Conservation (phyloP, 305 asterid genomes). For the Rubia peregrina region DNA sequence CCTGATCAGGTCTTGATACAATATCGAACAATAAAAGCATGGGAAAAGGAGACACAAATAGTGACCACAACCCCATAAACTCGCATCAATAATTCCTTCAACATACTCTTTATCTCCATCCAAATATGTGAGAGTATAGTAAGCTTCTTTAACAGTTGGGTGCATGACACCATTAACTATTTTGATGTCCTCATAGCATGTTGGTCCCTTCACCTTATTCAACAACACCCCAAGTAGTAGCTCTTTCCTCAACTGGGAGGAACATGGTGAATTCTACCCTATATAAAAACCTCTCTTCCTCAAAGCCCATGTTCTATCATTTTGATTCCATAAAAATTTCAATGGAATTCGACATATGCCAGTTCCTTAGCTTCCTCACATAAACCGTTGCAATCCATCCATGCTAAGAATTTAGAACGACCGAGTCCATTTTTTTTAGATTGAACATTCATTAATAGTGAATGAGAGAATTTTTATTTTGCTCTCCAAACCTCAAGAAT, state of each 20-base stretch:
- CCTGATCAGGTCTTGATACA: too few relatives aligned
- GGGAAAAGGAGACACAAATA: too few relatives aligned
- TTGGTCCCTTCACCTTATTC: background rate
- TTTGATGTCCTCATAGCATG: background rate
- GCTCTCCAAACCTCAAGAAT: too few relatives aligned
- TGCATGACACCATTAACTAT: background rate
- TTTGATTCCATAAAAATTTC: conserved; percentile 3
- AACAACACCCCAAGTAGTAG: background rate
- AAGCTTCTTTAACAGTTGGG: conserved; percentile 1
- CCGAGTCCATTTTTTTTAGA: background rate
- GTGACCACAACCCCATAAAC: too few relatives aligned
- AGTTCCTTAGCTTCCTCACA: background rate
- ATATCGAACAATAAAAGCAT: too few relatives aligned
- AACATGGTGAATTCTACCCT: background rate
- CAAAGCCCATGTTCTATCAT: background rate
- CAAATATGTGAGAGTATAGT: background rate
- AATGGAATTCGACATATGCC: background rate
- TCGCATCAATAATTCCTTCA: too few relatives aligned
- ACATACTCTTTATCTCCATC: too few relatives aligned
- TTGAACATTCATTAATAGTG: too few relatives aligned
- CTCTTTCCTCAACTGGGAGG: background rate
- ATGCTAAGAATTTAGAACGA: background rate
- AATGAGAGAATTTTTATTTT: too few relatives aligned
- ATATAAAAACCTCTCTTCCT: background rate
- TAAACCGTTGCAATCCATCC: background rate